Evolutionary conservation across 495 filamentous ascomycete species (phyloP).

Genomic region (Astrothelium subdiscretum): DNA sequence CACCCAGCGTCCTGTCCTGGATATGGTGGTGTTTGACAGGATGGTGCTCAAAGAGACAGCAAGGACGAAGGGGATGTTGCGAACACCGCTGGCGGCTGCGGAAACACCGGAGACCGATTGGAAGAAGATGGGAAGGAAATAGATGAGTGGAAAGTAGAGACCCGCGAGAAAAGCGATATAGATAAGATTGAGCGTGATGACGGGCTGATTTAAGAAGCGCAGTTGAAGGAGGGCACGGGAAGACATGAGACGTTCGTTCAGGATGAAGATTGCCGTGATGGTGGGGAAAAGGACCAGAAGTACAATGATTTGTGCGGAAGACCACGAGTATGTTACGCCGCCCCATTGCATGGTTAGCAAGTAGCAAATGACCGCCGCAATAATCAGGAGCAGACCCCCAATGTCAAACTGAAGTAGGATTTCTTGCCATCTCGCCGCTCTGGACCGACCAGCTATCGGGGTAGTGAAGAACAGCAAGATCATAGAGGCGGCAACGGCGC

Average conservation of each 20-base stretch:
- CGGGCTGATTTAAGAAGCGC: constrained; percentile 34
- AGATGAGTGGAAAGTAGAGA: not conserved
- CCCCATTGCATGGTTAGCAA: constrained; percentile 57
- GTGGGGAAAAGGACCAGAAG: constrained; percentile 34
- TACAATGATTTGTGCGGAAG: constrained; percentile 25
- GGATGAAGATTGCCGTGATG: constrained; percentile 37
- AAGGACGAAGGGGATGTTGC: not conserved
- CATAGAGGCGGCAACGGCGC: constrained; percentile 26
- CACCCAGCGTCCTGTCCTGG: no score
- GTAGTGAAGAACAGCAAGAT: constrained; percentile 32
- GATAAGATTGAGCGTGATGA: constrained; percentile 32
- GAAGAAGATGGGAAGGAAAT: not conserved
- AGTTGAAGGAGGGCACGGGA: constrained; percentile 25
- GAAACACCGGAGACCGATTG: not conserved
- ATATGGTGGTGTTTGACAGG: no score
- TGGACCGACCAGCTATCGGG: constrained; percentile 10
- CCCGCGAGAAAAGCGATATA: constrained; percentile 22
- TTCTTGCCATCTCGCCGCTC: constrained; percentile 14
- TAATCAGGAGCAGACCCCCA: constrained; percentile 37
- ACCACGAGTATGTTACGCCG: constrained; percentile 43
- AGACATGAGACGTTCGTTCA: constrained; percentile 25
- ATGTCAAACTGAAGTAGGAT: constrained; percentile 36
- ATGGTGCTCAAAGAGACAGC: no score
- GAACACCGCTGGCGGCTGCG: not conserved
- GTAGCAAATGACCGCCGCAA: constrained; percentile 43